These are phyloP conservation scores for Parsonsia alboflavescens DNA, from an alignment of 257 asterid species.

Conservation along the genomic window DNA sequence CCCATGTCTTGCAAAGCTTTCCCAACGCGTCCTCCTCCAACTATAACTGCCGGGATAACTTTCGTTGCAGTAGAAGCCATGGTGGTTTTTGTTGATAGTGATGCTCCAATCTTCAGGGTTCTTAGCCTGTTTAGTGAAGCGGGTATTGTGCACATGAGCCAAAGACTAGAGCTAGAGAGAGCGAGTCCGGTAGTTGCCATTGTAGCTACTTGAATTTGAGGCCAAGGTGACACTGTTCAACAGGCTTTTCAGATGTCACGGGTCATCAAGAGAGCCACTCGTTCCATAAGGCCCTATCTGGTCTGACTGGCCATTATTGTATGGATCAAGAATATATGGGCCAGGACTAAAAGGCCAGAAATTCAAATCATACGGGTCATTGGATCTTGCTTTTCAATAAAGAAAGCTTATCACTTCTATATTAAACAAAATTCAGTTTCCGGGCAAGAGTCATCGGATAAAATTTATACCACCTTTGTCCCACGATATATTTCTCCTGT, in stretches of 20 bases:
- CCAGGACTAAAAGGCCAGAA: background rate
- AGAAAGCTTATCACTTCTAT: too few relatives aligned
- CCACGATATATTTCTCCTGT: too few relatives aligned
- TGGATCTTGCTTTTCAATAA: too few relatives aligned
- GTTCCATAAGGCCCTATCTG: slow-evolving; percentile 20
- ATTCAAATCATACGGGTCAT: too few relatives aligned
- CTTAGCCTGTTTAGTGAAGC: slow-evolving; percentile 26
- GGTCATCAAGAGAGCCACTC: slow-evolving; percentile 64
- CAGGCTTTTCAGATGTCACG: slow-evolving; percentile 26
- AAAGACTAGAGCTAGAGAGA: slow-evolving; percentile 44
- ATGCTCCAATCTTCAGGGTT: slow-evolving; percentile 29
- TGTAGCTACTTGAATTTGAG: slow-evolving; percentile 27
- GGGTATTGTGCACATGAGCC: slow-evolving; percentile 33
- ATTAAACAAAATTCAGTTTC: too few relatives aligned
- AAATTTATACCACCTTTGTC: too few relatives aligned
- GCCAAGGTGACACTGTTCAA: slow-evolving; percentile 32
- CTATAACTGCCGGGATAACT: slow-evolving; percentile 78
- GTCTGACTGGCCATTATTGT: background rate
- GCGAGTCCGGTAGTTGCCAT: slow-evolving; percentile 34
- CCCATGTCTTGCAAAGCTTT: slow-evolving; percentile 91
- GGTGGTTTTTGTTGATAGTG: slow-evolving; percentile 37
- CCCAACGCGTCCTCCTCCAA: slow-evolving; percentile 97
- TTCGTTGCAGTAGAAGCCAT: slow-evolving; percentile 43
- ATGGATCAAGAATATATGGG: background rate
- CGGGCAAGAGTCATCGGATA: too few relatives aligned